phyloP scores from a whole-genome alignment of 1,139 yeast species.

The Candida sp. region DNA sequence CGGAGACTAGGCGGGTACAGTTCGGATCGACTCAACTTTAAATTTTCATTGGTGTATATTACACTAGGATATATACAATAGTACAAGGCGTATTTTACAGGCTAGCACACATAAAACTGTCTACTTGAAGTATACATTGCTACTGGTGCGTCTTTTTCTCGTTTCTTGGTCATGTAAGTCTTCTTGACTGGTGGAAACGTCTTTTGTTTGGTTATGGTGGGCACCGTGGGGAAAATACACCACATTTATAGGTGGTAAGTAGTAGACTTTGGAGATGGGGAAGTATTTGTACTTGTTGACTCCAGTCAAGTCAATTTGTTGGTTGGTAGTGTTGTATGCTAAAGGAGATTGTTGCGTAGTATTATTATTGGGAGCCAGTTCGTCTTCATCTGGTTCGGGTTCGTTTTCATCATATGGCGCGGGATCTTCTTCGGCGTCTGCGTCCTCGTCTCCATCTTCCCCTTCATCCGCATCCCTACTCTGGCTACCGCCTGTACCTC shows the following conservation, averaged over 20 bases:
- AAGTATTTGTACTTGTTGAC: conserved; percentile 45
- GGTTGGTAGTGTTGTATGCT: conserved; percentile 10
- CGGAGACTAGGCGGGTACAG: neutral
- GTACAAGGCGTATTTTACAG: neutral
- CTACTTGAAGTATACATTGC: conserved; percentile 30
- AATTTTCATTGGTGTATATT: neutral
- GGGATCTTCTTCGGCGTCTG: conserved; percentile 7
- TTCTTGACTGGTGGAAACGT: conserved; percentile 7
- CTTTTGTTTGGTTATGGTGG: conserved; percentile 33
- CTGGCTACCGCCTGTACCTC: conserved; percentile 4
- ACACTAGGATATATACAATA: neutral
- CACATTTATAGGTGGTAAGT: conserved; percentile 57
- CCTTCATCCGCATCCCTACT: conserved; percentile 5
- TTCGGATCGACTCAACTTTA: neutral
- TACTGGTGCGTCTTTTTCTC: conserved; percentile 19
- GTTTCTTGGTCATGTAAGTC: conserved; percentile 7
- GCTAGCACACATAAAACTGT: neutral
- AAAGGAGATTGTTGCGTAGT: conserved; percentile 8
- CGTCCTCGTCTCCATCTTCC: conserved; percentile 9
- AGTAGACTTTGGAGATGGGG: conserved; percentile 54
- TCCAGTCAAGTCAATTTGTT: conserved; percentile 12
- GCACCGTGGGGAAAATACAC: conserved; percentile 61
- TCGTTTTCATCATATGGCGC: conserved; percentile 8
- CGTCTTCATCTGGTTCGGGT: conserved; percentile 1
- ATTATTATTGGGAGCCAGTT: conserved; percentile 1